phyloP scores from a whole-genome alignment of 2,329 filamentous ascomycete species.

The Epichloe aotearoae region DNA sequence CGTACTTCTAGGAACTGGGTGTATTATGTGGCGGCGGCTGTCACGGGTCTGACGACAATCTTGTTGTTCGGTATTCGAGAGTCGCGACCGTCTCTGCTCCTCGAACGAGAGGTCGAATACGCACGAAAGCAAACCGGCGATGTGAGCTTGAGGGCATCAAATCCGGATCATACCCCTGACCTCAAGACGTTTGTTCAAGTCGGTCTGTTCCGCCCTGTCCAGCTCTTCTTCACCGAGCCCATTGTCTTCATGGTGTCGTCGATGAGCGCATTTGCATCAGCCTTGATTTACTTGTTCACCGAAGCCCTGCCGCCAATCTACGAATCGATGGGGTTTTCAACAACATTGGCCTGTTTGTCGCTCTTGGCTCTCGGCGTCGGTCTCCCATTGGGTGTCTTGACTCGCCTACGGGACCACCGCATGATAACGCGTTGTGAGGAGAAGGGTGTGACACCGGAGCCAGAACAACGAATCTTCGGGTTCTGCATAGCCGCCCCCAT shows the following conservation, averaged over 20 bases:
- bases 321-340: background rate
- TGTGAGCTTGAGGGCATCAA: background rate
- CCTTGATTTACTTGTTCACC: background rate
- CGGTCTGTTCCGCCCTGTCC: background rate
- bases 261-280: background rate
- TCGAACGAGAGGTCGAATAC: background rate
- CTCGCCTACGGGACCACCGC: background rate
- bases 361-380: background rate
- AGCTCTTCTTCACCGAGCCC: conserved; percentile 1
- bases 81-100: background rate
- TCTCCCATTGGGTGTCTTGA: background rate
- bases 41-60: background rate
- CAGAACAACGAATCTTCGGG: background rate
- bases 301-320: background rate
- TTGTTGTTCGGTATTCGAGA: background rate
- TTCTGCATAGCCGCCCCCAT: background rate
- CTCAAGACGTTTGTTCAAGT: background rate
- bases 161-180: background rate
- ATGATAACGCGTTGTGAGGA: background rate
- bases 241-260: background rate
- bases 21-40: background rate
- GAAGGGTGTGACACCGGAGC: background rate
- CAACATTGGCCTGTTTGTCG: background rate
- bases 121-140: background rate
- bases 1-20: background rate